Conservation (phyloP, 2,329 filamentous ascomycete genomes). For the Nemania bipapillata region DNA sequence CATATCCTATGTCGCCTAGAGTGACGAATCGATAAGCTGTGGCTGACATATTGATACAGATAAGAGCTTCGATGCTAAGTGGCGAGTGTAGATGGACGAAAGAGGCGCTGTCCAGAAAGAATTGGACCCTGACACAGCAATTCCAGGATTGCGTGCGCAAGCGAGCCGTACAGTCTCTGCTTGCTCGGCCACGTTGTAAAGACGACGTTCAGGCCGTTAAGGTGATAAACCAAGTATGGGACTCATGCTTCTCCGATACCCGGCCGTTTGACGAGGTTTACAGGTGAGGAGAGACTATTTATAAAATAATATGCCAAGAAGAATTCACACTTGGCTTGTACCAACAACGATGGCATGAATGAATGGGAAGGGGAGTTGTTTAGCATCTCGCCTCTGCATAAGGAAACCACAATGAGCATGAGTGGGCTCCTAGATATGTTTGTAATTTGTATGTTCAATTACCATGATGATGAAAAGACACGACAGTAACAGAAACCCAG, state of each 20-base stretch:
- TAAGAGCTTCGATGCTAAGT: slow-evolving; percentile 89
- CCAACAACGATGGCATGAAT: slow-evolving; percentile 22
- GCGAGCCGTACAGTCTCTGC: slow-evolving; percentile 82
- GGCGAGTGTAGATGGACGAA: slow-evolving; percentile 92
- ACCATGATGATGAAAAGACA: slow-evolving; percentile 36
- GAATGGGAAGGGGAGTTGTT: too few species aligned
- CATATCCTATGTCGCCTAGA: not conserved
- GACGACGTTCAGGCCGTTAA: slow-evolving; percentile 86
- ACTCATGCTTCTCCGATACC: slow-evolving; percentile 94
- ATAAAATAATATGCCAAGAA: slow-evolving; percentile 2
- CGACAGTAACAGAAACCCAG: slow-evolving; percentile 35
- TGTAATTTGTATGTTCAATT: slow-evolving; percentile 31
- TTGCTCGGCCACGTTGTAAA: slow-evolving; percentile 80
- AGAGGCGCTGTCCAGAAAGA: slow-evolving; percentile 84
- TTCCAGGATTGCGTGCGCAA: slow-evolving; percentile 90
- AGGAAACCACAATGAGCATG: slow-evolving; percentile 19
- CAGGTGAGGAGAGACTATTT: slow-evolving; percentile 61
- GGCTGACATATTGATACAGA: slow-evolving; percentile 62
- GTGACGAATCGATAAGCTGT: not conserved
- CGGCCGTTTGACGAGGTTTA: slow-evolving; percentile 98
- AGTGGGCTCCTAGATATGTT: slow-evolving; percentile 10
- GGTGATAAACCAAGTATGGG: slow-evolving; percentile 97
- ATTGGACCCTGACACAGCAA: slow-evolving; percentile 90
- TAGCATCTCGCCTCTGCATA: slow-evolving; percentile 7
- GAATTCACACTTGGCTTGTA: slow-evolving; percentile 24